A percentile compares a stretch with the other conserved stretches of the same genome.
Conservation (phyloP, 306 rosid species). For the Ormosia semicastrata region DNA sequence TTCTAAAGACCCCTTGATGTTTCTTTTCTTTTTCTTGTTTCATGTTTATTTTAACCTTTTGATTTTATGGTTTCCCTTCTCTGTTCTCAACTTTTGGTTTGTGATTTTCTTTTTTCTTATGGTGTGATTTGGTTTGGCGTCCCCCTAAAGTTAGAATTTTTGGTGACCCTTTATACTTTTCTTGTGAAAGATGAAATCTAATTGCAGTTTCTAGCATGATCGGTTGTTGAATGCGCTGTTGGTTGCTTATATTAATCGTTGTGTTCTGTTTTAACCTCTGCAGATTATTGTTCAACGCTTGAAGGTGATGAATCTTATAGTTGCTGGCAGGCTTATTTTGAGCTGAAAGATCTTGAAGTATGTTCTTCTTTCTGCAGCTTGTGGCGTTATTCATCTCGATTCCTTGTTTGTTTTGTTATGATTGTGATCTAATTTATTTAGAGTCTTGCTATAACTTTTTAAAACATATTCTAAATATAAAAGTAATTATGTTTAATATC, state of each 20-base stretch:
- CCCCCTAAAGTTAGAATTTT: not conserved
- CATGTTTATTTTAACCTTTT: too few relatives aligned
- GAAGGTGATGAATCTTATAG: constrained; percentile 87
- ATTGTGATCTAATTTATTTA: not conserved
- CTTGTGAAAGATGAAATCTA: not conserved
- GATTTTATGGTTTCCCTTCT: too few relatives aligned
- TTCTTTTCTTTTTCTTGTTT: not conserved
- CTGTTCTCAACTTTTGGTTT: too few relatives aligned
- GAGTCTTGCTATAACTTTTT: too few relatives aligned
- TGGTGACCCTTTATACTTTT: not conserved
- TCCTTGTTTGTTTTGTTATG: not conserved
- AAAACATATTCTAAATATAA: too few relatives aligned
- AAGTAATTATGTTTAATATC: too few relatives aligned
- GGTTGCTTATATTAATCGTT: not conserved
- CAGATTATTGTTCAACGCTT: constrained; percentile 81
- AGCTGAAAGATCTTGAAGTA: constrained; percentile 84
- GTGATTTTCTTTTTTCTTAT: too few relatives aligned
- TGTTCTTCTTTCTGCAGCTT: not conserved
- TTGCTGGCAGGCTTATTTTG: constrained; percentile 95
- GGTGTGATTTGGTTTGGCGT: not conserved
- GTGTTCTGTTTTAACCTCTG: not conserved
- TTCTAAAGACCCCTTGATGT: not conserved
- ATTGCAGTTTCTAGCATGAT: not conserved
- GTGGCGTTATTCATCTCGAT: not conserved
- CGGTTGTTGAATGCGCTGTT: not conserved